These are phyloP conservation scores for Aspergillus sp. DNA, from an alignment of 2,329 filamentous ascomycete genomes.

Conservation along the genomic window DNA sequence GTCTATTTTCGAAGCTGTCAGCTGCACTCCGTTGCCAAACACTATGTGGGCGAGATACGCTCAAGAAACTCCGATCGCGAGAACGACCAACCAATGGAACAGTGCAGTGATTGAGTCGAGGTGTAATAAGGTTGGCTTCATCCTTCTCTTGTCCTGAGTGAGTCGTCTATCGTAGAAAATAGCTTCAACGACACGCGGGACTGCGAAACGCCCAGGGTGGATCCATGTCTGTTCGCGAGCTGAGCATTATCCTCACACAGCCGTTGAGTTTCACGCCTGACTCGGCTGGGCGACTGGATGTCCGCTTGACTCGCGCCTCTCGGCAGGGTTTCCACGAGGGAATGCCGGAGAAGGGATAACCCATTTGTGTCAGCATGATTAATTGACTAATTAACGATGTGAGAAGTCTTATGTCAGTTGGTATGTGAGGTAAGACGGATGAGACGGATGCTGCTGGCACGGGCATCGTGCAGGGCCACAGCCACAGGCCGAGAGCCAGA, in stretches of 20 bases:
- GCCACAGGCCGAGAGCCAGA: neutral
- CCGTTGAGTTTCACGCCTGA: neutral
- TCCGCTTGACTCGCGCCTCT: neutral
- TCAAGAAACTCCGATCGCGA: too few relatives aligned
- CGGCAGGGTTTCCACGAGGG: neutral
- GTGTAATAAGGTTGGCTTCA: too few relatives aligned
- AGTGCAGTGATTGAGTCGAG: too few relatives aligned
- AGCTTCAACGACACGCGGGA: neutral
- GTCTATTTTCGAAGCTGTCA: too few relatives aligned
- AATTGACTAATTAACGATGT: neutral
- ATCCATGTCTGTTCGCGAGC: neutral
- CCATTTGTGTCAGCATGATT: neutral
- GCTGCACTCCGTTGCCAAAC: too few relatives aligned
- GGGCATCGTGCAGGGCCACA: neutral
- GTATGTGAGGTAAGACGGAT: neutral
- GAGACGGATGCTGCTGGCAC: neutral
- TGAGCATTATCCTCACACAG: neutral
- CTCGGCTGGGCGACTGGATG: slow-evolving; percentile 8
- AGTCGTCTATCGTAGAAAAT: neutral
- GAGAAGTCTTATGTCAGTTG: neutral
- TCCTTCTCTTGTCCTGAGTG: too few relatives aligned
- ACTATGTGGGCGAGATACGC: too few relatives aligned
- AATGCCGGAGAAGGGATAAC: neutral
- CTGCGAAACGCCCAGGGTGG: slow-evolving; percentile 22
- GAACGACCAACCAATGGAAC: too few relatives aligned